Conservation (phyloP, 2,329 filamentous ascomycete species). For the Penicillium palitans region DNA sequence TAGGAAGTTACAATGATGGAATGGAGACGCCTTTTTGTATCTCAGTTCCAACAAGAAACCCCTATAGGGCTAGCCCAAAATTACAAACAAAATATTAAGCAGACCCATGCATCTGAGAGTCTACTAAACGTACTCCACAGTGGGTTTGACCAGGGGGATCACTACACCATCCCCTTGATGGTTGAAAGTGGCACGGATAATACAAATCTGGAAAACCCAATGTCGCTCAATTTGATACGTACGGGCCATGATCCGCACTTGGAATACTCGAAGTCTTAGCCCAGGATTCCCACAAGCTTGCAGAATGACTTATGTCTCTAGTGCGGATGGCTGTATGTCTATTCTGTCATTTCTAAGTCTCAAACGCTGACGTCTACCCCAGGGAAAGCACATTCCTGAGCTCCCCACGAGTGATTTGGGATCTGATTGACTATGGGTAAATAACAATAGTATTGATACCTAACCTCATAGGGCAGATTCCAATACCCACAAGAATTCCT, state of each 20-base stretch:
- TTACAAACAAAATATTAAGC: constrained; percentile 17
- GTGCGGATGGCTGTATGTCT: not conserved
- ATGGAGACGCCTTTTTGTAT: constrained; percentile 21
- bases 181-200: constrained; percentile 15
- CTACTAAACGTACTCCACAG: constrained; percentile 26
- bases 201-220: constrained; percentile 17
- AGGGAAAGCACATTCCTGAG: not conserved
- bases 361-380: constrained; percentile 3
- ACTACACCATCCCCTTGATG: constrained; percentile 18
- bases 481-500: constrained; percentile 13
- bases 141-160: constrained; percentile 20
- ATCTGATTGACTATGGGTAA: not conserved
- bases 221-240: constrained; percentile 13
- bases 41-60: constrained; percentile 6
- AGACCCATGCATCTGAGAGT: constrained; percentile 15
- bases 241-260: constrained; percentile 7
- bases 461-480: constrained; percentile 14
- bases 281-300: not conserved
- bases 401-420: not conserved
- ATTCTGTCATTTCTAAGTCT: constrained; percentile 1
- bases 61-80: constrained; percentile 15
- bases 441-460: not conserved
- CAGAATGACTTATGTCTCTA: not conserved
- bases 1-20: not conserved
- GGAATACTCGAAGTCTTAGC: not conserved